Conservation (phyloP, 2,329 filamentous ascomycete species). For the Thelonectria rubi region DNA sequence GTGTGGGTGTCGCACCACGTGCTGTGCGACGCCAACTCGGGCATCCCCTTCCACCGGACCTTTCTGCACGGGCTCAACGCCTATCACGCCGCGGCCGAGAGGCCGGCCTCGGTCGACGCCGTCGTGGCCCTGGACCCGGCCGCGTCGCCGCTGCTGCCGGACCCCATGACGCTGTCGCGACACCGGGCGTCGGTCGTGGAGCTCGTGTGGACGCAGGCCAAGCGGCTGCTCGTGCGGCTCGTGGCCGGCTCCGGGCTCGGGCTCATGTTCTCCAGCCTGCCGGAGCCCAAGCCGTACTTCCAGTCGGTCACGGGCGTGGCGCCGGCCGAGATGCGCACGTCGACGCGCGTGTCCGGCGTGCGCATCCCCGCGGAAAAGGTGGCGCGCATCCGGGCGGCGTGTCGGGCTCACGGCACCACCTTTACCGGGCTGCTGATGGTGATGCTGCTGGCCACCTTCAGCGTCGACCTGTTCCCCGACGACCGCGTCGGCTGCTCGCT, state of each 20-base stretch:
- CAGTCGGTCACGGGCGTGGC: slow-evolving; percentile 20
- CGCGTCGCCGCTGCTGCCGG: slow-evolving; percentile 3
- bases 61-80: slow-evolving; percentile 26
- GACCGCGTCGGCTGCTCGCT: slow-evolving; percentile 27
- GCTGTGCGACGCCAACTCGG: slow-evolving; percentile 23
- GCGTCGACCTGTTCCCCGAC: slow-evolving; percentile 34
- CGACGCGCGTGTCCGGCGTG: slow-evolving; percentile 17
- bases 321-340: slow-evolving; percentile 21
- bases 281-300: slow-evolving; percentile 19
- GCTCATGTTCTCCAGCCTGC: slow-evolving; percentile 21
- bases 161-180: slow-evolving; percentile 8
- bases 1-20: slow-evolving; percentile 27
- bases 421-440: slow-evolving; percentile 36
- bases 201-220: slow-evolving; percentile 15
- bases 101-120: background rate
- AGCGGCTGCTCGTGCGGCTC: slow-evolving; percentile 7
- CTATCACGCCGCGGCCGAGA: background rate
- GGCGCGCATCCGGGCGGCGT: slow-evolving; percentile 22
- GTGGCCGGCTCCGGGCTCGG: slow-evolving; percentile 9
- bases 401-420: slow-evolving; percentile 30
- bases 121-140: slow-evolving; percentile 7
- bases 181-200: slow-evolving; percentile 15
- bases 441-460: slow-evolving; percentile 30
- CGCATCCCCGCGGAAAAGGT: slow-evolving; percentile 26
- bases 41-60: slow-evolving; percentile 25